Evolutionary conservation across 2,329 filamentous ascomycete species (phyloP).

Genomic region (Cordyceps pruinosa): DNA sequence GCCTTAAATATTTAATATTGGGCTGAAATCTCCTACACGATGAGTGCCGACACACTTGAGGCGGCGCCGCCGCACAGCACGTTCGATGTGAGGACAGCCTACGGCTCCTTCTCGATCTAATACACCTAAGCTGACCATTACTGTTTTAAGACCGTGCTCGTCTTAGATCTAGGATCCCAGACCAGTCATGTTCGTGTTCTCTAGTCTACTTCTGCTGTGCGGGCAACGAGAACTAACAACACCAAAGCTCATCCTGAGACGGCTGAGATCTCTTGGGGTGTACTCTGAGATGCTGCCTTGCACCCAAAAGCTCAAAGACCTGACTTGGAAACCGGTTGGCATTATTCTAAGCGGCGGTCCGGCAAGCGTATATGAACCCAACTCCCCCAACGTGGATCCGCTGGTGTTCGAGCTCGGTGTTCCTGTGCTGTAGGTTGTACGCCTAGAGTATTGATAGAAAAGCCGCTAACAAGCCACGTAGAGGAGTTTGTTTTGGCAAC

Average conservation of each 20-base stretch:
- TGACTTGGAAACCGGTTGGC: constrained; percentile 74
- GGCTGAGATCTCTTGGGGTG: constrained; percentile 31
- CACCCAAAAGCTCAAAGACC: constrained; percentile 70
- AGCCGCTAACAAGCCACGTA: no score
- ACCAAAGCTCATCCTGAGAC: neutral
- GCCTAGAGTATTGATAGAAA: no score
- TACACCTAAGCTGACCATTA: neutral
- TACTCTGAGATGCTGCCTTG: constrained; percentile 87
- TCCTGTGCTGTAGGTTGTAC: neutral
- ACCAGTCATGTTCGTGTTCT: neutral
- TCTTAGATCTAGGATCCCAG: neutral
- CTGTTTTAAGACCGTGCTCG: neutral
- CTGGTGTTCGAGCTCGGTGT: neutral
- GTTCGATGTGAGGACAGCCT: neutral
- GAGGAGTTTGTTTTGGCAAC: neutral
- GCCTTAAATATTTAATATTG: neutral
- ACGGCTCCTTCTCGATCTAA: neutral
- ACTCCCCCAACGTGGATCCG: constrained; percentile 39
- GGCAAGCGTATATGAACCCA: constrained; percentile 74
- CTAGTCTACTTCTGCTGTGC: neutral
- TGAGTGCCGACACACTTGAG: neutral
- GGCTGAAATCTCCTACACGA: neutral
- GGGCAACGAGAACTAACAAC: neutral
- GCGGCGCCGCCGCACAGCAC: neutral
- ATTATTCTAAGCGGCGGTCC: constrained; percentile 55